phyloP scores from a whole-genome alignment of 768 basidiomycete genomes.

The Stropharia rugosoannulata region DNA sequence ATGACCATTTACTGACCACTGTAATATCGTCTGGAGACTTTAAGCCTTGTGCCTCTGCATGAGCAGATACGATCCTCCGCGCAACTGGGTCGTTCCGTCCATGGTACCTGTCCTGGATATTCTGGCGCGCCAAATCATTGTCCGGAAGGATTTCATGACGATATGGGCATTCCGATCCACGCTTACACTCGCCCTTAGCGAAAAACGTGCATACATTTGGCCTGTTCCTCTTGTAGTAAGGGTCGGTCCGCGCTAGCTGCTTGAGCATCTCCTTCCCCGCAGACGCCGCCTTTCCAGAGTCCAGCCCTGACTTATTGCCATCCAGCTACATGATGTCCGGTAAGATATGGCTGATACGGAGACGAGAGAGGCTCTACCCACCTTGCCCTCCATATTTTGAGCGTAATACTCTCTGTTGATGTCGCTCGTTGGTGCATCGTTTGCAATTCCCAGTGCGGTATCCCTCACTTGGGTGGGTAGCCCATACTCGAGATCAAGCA shows the following conservation, averaged over 20 bases:
- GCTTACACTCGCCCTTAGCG: constrained; percentile 90
- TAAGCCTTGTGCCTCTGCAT: constrained; percentile 81
- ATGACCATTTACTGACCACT: constrained; percentile 57
- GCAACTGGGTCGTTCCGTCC: constrained; percentile 94
- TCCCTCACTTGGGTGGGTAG: constrained; percentile 97
- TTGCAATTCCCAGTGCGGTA: constrained; percentile 83
- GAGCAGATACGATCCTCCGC: constrained; percentile 77
- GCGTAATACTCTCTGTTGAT: constrained; percentile 96
- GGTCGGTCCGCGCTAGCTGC: constrained; percentile 90
- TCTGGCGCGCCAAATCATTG: constrained; percentile 86
- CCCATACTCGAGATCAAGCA: constrained; percentile 94
- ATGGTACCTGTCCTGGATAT: constrained; percentile 92
- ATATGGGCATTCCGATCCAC: constrained; percentile 92
- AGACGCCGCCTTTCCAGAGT: constrained; percentile 60
- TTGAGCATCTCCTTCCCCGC: constrained; percentile 98
- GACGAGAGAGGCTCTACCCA: constrained; percentile 28
- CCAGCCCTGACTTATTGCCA: constrained; percentile 65
- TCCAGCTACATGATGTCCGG: constrained; percentile 50
- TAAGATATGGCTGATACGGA: not conserved
- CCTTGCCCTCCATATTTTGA: constrained; percentile 88
- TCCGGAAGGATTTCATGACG: constrained; percentile 89
- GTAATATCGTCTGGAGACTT: constrained; percentile 86
- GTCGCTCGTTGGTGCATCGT: constrained; percentile 92
- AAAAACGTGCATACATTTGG: constrained; percentile 96
- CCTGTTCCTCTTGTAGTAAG: constrained; percentile 95